Conservation (phyloP, 2,329 filamentous ascomycete species). For the Aspergillus neotritici region DNA sequence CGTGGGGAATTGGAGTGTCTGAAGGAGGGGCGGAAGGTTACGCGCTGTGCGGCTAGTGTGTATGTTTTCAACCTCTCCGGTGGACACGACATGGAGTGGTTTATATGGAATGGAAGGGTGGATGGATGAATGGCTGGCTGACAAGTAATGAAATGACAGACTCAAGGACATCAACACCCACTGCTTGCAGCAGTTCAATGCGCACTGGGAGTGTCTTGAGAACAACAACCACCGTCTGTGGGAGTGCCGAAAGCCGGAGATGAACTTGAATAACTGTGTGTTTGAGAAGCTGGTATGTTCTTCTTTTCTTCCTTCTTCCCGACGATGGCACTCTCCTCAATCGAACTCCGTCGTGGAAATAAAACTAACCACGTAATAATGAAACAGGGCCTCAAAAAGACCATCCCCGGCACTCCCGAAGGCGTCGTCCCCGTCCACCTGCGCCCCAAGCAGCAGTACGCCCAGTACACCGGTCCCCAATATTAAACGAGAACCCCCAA, state of each 20-base stretch:
- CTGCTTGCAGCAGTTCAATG: conserved; percentile 84
- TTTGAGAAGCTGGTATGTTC: conserved; percentile 83
- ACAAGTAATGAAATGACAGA: conserved; percentile 43
- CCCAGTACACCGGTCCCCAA: conserved; percentile 36
- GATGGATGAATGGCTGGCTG: background rate
- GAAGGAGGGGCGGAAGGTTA: conserved; percentile 94
- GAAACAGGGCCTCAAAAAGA: conserved; percentile 70
- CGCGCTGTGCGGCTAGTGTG: conserved; percentile 93
- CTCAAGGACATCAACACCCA: conserved; percentile 93
- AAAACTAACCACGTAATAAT: background rate
- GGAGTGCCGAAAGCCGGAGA: conserved; percentile 85
- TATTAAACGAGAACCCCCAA: conserved; percentile 20
- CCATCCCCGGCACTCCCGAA: conserved; percentile 66
- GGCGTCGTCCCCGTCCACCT: conserved; percentile 69
- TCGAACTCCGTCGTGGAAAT: background rate
- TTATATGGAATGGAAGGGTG: background rate
- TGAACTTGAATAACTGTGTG: conserved; percentile 89
- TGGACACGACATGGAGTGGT: background rate
- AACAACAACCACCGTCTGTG: conserved; percentile 97
- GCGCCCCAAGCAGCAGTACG: conserved; percentile 49
- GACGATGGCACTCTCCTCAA: background rate
- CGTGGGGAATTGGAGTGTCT: conserved; percentile 89
- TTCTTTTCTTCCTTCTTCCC: background rate
- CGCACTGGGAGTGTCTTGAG: conserved; percentile 93
- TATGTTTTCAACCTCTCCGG: conserved; percentile 49